Evolutionary conservation across 768 basidiomycete species (phyloP).

Genomic region (Hypholoma sublateritium): DNA sequence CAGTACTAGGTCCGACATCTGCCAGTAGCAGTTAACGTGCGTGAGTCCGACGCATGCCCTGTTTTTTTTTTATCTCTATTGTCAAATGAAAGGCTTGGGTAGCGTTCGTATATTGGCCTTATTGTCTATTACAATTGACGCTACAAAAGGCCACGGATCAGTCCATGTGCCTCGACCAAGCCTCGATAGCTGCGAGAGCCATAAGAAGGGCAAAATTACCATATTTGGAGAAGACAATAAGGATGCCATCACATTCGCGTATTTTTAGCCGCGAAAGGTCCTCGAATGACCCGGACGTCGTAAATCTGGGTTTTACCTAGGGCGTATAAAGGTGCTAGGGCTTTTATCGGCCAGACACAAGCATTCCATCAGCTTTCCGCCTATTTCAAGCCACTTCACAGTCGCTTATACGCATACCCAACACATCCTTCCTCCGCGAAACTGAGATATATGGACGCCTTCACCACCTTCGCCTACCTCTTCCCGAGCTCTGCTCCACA

Average conservation of each 20-base stretch:
- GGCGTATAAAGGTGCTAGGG: too few relatives aligned
- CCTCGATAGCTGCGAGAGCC: background rate
- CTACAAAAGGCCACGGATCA: background rate
- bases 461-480: background rate
- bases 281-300: background rate
- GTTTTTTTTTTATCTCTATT: background rate
- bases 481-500: background rate
- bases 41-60: background rate
- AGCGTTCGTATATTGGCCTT: background rate
- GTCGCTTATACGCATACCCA: too few relatives aligned
- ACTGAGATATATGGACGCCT: background rate
- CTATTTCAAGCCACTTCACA: too few relatives aligned
- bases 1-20: too few relatives aligned
- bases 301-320: background rate
- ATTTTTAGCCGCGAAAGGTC: background rate
- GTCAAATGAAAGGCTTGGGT: background rate
- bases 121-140: background rate
- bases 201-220: background rate
- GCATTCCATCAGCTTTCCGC: too few relatives aligned
- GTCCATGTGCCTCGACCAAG: background rate
- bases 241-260: background rate
- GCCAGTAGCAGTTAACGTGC: background rate
- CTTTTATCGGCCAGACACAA: too few relatives aligned
- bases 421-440: too few relatives aligned
- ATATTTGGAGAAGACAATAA: background rate